These are phyloP conservation scores for Pythium sp. DNA, from an alignment of 352 stramenopile genomes.

Conservation along the genomic window DNA sequence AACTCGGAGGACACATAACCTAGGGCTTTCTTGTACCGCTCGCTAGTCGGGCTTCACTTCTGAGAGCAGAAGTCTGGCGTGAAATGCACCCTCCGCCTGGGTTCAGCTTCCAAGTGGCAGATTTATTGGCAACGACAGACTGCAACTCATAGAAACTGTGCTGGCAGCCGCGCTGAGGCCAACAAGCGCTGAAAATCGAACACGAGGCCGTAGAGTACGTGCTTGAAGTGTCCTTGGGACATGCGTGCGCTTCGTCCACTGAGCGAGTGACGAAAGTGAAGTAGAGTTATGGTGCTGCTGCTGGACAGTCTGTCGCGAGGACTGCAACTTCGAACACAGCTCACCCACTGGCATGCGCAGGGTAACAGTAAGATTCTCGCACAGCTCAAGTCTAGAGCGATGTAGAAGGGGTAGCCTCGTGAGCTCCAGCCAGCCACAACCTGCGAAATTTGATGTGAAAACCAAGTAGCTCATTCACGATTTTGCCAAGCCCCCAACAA, in stretches of 20 bases:
- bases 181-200: not conserved
- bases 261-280: not conserved
- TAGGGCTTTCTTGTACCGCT: too few relatives aligned
- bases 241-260: not conserved
- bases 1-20: too few relatives aligned
- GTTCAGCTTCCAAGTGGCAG: not conserved
- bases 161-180: not conserved
- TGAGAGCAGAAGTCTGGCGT: not conserved
- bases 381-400: not conserved
- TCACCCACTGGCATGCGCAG: not conserved
- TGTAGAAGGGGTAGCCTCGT: not conserved
- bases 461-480: not conserved
- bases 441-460: not conserved
- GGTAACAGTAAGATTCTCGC: not conserved
- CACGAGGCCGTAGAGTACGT: not conserved
- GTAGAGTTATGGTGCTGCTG: not conserved
- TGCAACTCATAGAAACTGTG: not conserved
- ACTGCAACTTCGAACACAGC: not conserved
- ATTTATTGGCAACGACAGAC: not conserved
- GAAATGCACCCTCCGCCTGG: not conserved
- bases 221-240: not conserved
- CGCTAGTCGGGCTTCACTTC: not conserved
- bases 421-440: not conserved
- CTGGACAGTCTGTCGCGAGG: not conserved
- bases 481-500: not conserved